A percentile compares a stretch with the other conserved stretches of the same genome.
Conservation (phyloP, 768 basidiomycete genomes). For the Lactarius hatsudake region DNA sequence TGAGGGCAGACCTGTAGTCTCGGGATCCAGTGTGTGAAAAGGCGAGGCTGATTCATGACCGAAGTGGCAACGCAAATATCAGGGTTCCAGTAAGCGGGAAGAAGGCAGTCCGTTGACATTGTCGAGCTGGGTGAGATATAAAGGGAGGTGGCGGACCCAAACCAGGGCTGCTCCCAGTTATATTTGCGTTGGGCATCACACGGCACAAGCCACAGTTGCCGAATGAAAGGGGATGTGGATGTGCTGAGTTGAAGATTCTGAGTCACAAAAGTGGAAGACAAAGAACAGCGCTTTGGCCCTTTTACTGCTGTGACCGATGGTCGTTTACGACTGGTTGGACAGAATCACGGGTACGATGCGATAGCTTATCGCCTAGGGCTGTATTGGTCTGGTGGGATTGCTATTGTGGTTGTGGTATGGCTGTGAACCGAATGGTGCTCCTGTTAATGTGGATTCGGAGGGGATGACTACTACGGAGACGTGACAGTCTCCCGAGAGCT, state of each 20-base stretch:
- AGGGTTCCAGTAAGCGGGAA: not conserved
- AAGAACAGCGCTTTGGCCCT: not conserved
- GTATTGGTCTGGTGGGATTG: not conserved
- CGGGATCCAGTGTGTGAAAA: conserved; percentile 3
- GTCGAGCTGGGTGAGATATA: not conserved
- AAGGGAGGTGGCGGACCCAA: not conserved
- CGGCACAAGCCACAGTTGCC: not conserved
- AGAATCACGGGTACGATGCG: not conserved
- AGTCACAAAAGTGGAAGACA: not conserved
- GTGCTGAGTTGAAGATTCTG: not conserved
- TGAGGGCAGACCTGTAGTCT: not conserved
- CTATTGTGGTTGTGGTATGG: not conserved
- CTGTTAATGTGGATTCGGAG: not conserved
- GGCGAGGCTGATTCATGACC: not conserved
- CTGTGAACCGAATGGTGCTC: not conserved
- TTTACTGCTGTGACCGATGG: not conserved
- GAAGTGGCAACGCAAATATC: not conserved
- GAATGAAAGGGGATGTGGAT: conserved; percentile 1
- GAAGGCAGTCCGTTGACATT: not conserved
- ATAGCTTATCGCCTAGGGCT: not conserved
- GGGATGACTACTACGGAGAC: not conserved
- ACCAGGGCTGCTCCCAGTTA: not conserved
- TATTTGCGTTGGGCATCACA: not conserved
- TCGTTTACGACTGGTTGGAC: not conserved
- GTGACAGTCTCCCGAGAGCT: not conserved